Percentiles rank a stretch among this genome's conserved stretches.
phyloP scores from a whole-genome alignment of 768 basidiomycete species.

The Lentinula lateritia region DNA sequence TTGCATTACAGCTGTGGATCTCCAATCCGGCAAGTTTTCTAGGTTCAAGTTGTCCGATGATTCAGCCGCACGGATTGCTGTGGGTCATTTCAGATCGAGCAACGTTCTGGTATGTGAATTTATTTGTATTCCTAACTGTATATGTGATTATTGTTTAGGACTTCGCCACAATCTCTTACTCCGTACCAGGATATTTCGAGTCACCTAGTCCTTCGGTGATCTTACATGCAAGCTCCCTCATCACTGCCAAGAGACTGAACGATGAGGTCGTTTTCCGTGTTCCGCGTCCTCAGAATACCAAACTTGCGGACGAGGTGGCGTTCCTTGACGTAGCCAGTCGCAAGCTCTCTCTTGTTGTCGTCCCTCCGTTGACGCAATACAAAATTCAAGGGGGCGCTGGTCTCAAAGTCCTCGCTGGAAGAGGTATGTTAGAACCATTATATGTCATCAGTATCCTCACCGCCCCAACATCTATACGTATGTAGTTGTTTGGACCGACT shows the following conservation, averaged over 20 bases:
- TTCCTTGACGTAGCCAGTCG: slow-evolving; percentile 13
- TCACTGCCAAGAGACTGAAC: slow-evolving; percentile 12
- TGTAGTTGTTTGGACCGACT: not conserved
- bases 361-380: not conserved
- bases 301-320: slow-evolving; percentile 3
- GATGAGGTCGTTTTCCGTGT: slow-evolving; percentile 18
- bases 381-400: not conserved
- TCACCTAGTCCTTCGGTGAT: slow-evolving; percentile 16
- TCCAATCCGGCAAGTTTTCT: not conserved
- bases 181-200: slow-evolving; percentile 21
- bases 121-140: not conserved
- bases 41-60: not conserved
- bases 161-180: slow-evolving; percentile 21
- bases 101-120: slow-evolving; percentile 2
- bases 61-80: slow-evolving; percentile 15
- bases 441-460: too few species aligned
- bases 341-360: slow-evolving; percentile 13
- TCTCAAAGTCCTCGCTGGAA: not conserved
- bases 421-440: not conserved
- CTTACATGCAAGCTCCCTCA: slow-evolving; percentile 4
- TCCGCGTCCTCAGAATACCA: slow-evolving; percentile 9
- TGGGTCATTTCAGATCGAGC: slow-evolving; percentile 7
- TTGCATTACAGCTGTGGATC: not conserved
- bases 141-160: slow-evolving; percentile 12
- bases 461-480: not conserved